Conservation (phyloP, 192 early-diverging fungal genomes). For the Coemansia sp. region DNA sequence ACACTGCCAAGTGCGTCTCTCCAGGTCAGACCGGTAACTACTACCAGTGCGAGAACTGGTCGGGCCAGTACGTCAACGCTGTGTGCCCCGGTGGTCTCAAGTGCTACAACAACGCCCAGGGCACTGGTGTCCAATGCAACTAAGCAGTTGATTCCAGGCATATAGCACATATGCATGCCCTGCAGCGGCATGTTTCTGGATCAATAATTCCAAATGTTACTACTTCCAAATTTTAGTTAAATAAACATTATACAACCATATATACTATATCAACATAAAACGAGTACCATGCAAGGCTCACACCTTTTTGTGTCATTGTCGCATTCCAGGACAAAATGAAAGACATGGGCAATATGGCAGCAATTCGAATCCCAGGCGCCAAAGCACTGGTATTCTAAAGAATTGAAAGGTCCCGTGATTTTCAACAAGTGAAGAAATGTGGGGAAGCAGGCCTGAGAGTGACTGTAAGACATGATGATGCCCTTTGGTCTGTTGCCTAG, state of each 20-base stretch:
- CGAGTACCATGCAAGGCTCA: not conserved
- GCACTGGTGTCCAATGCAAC: constrained; percentile 35
- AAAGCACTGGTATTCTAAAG: not conserved
- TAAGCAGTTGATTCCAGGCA: constrained; percentile 6
- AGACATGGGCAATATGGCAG: not conserved
- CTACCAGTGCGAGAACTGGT: constrained; percentile 48
- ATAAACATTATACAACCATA: not conserved
- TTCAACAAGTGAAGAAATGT: not conserved
- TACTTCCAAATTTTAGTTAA: not conserved
- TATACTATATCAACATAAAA: not conserved
- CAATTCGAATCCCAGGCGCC: not conserved
- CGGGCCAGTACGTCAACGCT: constrained; percentile 35
- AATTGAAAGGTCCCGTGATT: not conserved
- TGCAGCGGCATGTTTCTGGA: not conserved
- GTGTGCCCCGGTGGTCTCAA: constrained; percentile 38
- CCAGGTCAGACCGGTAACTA: constrained; percentile 37
- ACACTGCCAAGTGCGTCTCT: constrained; percentile 38
- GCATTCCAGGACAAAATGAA: not conserved
- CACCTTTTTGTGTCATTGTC: not conserved
- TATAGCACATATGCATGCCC: not conserved
- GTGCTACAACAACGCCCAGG: constrained; percentile 41
- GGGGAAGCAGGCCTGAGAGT: not conserved
- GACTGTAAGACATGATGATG: not conserved
- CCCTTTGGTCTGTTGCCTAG: not conserved
- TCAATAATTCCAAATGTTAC: not conserved